Percentiles rank a stretch among this genome's conserved stretches.
Evolutionary conservation across 2,329 filamentous ascomycete species (phyloP).

Genomic region (Xylogone sp.): DNA sequence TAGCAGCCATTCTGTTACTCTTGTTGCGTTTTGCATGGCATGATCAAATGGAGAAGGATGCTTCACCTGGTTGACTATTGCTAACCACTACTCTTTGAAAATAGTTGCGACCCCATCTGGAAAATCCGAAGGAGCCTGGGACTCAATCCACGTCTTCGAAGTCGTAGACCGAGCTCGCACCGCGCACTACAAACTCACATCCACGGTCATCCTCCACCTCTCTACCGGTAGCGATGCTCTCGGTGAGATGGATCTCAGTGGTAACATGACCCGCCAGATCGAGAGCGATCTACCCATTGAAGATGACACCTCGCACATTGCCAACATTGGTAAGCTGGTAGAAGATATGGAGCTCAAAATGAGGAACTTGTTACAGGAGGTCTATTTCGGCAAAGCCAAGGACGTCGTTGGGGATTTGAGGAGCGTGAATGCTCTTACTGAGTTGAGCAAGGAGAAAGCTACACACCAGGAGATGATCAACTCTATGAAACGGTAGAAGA

Average conservation of each 20-base stretch:
- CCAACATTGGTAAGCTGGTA: constrained; percentile 88
- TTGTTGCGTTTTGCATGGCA: not conserved
- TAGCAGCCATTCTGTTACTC: too few relatives aligned
- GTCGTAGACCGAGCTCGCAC: constrained; percentile 87
- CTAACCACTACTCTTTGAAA: not conserved
- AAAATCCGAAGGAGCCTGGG: constrained; percentile 80
- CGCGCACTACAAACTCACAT: constrained; percentile 96
- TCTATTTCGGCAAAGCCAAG: constrained; percentile 99
- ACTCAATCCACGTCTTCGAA: constrained; percentile 98
- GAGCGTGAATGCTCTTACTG: constrained; percentile 79
- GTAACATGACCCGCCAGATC: constrained; percentile 97
- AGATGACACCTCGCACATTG: constrained; percentile 88
- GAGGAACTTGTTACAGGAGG: constrained; percentile 95
- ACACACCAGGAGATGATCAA: constrained; percentile 86
- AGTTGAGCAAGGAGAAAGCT: constrained; percentile 77
- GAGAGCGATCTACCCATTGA: constrained; percentile 89
- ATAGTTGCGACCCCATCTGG: constrained; percentile 62
- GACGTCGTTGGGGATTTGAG: constrained; percentile 94
- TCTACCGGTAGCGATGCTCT: constrained; percentile 64
- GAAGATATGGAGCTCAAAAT: constrained; percentile 99
- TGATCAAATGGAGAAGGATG: not conserved
- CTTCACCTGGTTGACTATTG: not conserved
- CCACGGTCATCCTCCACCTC: constrained; percentile 89
- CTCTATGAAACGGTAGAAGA: constrained; percentile 37
- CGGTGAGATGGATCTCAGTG: constrained; percentile 86